Base-by-base conservation (phyloP, 164 flowering plant genomes). In the Berberis vulgaris region DNA sequence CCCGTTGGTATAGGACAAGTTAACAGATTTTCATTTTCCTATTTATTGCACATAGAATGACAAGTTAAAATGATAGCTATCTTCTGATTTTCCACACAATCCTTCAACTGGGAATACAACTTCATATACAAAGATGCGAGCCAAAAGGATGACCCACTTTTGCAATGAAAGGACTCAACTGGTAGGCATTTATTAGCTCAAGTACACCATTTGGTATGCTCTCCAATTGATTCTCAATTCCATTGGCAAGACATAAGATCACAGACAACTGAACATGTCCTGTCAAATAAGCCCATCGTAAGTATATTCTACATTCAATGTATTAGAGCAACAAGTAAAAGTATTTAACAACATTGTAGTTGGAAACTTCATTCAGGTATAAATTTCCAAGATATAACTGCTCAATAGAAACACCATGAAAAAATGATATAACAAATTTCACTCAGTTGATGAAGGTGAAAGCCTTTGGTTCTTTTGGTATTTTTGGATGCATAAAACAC, bases 151-250 rank as follows among this genome's bases (percentile, higher is more conserved):
- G 71, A 84, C 91, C 70, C 77, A 86, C 97, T 77, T 86, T 84
- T 64, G 89, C 71, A n/a, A 79, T 62, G 73, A 82, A 90, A 74
- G 89, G 76, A 83, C 81, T 83, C 88, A 90, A 86, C 74, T 83
- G 80, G 79, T 87, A 72, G 65, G 75, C 71, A 38, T 78, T 75
- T 60, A 86, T 69, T 39, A 94, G 83, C 77, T 88, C 87, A 62
- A 73, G 73, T 6, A 94, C 74, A 66, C 71, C 81, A 61, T 57
- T 68, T n/a, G 88, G 83, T 65, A 81, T 74, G 74, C 67, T 71
- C 59, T 72, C 76, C 54, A 64, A 65, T 46, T 75, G 69, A 52
- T 62, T 60, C 10, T 67, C 80, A 63, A 65, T 62, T 56, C 75
- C 82, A 71, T 47, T 59, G 42, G 87, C 84, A 52, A 81, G 71